A percentile compares a stretch with the other conserved stretches of the same genome.
Evolutionary conservation across 768 basidiomycete genomes (phyloP).

Genomic region (Naganishia antarctica): DNA sequence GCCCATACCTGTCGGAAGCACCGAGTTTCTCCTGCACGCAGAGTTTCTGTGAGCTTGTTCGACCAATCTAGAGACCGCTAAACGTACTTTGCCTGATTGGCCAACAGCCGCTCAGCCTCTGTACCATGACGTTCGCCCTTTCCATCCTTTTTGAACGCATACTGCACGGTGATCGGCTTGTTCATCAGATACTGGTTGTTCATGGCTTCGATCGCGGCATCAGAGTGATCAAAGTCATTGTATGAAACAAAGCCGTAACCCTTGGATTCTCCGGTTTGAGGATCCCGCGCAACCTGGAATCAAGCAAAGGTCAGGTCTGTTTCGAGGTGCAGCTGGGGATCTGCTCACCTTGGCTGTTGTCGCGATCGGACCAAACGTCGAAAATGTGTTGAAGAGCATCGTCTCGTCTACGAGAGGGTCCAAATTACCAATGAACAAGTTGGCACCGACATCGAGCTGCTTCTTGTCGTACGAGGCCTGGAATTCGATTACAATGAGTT

Average conservation of each 20-base stretch:
- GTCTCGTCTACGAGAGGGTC: slow-evolving; percentile 94
- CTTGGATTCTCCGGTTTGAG: slow-evolving; percentile 76
- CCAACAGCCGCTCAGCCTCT: slow-evolving; percentile 89
- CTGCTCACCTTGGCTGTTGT: slow-evolving; percentile 48
- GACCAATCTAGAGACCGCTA: slow-evolving; percentile 48
- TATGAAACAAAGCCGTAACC: slow-evolving; percentile 97
- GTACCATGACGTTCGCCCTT: slow-evolving; percentile 98
- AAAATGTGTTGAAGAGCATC: slow-evolving; percentile 88
- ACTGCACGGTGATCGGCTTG: slow-evolving; percentile 93
- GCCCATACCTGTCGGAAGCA: slow-evolving; percentile 28
- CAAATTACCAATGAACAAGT: slow-evolving; percentile 90
- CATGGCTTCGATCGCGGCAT: slow-evolving; percentile 94
- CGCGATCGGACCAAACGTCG: slow-evolving; percentile 60
- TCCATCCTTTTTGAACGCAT: slow-evolving; percentile 98
- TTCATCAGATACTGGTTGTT: slow-evolving; percentile 97
- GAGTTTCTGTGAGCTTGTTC: slow-evolving; percentile 56
- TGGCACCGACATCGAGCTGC: slow-evolving; percentile 94
- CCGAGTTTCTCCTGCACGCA: slow-evolving; percentile 29
- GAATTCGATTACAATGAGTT: no score
- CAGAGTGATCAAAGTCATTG: slow-evolving; percentile 94
- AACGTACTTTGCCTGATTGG: slow-evolving; percentile 77
- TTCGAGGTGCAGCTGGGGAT: background rate
- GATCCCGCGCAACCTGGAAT: slow-evolving; percentile 83
- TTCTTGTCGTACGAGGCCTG: slow-evolving; percentile 98
- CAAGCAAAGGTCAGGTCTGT: background rate